Base-by-base conservation (phyloP, 2,329 filamentous ascomycete genomes). In the Penicillium sp. region DNA sequence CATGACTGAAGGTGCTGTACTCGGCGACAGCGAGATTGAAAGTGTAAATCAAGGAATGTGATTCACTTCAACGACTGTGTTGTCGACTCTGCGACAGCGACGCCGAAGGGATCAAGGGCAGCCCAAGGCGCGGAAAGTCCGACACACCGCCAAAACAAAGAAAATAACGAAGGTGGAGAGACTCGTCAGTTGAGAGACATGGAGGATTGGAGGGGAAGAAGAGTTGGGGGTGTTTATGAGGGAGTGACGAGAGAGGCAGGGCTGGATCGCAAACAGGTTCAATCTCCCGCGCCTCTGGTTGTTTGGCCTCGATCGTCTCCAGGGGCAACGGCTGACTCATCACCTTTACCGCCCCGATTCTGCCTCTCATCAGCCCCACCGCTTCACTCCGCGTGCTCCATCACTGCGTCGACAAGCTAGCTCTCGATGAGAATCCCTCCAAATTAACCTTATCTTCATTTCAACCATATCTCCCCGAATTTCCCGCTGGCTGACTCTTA, bases 291-390 rank as follows among this genome's bases (percentile, higher is more conserved):
- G 58, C 56, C 62, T 22, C 62, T 66, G 62, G 63, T 74, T 76
- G 71, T 73, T 72, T 68, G 63, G 58, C 60, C 49, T 34, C 28
- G 58, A 75, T 78, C 68, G 71, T 69, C 57, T 55, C 60, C 67
- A 65, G 42, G 59, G 70, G 74, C 73, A 77, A 78, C 76, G 17
- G 63, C 58, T 75, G 70, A 75, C 66, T 73, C 67, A 74, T 25
- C 8, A 0, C 1, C 7, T 58, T 66, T 68, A 72, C 69, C 68
- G 71, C 67, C 42, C 25, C 2, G 2, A 25, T 73, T 72, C 68
- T 75, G 73, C 73, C 67, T 2, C 3, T 6, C 10, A 37, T 54
- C n/a, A 42, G 48, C 55, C 63, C 63, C 63, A 74, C 71, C 73
- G 73, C 72, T 63, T 57, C 53, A 64, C 59, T 62, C 61, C 56